A percentile compares a stretch with the other conserved stretches of the same genome.
Conservation (phyloP, 352 stramenopile species). For the Globisporangium apiculatum region DNA sequence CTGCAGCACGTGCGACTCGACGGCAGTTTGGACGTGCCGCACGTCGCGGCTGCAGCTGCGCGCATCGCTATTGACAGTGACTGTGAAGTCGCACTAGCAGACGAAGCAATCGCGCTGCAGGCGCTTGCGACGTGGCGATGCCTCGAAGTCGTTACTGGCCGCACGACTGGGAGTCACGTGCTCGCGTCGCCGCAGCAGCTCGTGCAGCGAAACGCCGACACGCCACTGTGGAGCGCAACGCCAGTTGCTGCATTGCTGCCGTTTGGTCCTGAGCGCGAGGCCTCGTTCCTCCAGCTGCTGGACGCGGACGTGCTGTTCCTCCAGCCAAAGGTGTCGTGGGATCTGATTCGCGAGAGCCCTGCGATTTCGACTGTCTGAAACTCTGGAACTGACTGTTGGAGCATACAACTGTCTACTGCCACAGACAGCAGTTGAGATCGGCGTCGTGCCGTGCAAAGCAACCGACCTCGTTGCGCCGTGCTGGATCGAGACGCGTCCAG, state of each 20-base stretch:
- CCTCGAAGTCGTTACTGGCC: constrained; percentile 38
- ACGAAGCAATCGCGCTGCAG: constrained; percentile 29
- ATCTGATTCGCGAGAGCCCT: too few species aligned
- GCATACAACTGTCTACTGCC: neutral
- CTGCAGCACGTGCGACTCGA: constrained; percentile 33
- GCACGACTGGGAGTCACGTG: constrained; percentile 21
- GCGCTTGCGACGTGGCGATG: constrained; percentile 63
- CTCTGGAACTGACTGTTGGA: too few species aligned
- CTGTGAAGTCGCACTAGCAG: neutral
- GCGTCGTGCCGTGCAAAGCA: constrained; percentile 51
- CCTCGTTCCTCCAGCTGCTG: constrained; percentile 60
- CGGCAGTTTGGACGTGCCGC: constrained; percentile 20
- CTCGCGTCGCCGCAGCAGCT: constrained; percentile 40
- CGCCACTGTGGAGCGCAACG: constrained; percentile 36
- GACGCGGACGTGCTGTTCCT: constrained; percentile 45
- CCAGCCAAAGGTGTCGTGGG: constrained; percentile 41
- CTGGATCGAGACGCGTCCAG: constrained; percentile 54
- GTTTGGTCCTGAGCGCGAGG: constrained; percentile 48
- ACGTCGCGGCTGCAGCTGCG: neutral
- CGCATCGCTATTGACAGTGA: neutral
- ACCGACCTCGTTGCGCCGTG: constrained; percentile 47
- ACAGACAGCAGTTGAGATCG: constrained; percentile 60
- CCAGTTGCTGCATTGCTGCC: constrained; percentile 51
- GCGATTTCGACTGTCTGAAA: too few species aligned
- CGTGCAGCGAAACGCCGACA: constrained; percentile 24